Evolutionary conservation across 352 stramenopile genomes (phyloP), one percentile per base, ranked within the genome.

Genomic region (Phytophthora ohioensis): DNA sequence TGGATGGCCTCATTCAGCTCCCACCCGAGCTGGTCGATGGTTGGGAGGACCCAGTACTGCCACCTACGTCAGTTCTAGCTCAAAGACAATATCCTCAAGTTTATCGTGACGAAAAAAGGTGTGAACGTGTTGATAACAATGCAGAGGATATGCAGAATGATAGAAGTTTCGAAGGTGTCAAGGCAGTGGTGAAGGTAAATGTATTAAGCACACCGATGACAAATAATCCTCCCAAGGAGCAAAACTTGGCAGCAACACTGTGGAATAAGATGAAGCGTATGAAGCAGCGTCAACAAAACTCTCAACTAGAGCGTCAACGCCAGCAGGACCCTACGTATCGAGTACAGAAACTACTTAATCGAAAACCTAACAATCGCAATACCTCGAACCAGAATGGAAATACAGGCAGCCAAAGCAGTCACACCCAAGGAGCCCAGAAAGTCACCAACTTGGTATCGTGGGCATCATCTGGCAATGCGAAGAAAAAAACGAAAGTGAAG

Each of bases 201-300:
- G 36, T 17, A 47, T 17, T 30, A 15, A 49, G 2, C 39, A 3
- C 5, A 31, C 35, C 15, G 45, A 7, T 15, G 47, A 35, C n/a
- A 2, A n/a, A 36, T 1, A 49, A 17, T 35, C 51, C 57, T 52
- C 21, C 42, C 3, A 78, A 76, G 5, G 71, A 80, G 4, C 47
- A 64, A 12, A 84, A 74, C 36, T 59, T 88, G 8, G 81, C 84
- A 6, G 75, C 75, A 4, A 73, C 71, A 5, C 60, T 93, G 3
- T 93, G 85, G 84, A 88, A 84, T 48, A 87, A 86, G 36, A 93
- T 93, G 86, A 75, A 76, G 12, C 80, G 82, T 41, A 72, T 67
- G 15, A 84, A 83, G 17, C 73, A 88, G 17, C 78, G 80, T 32
- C 80, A 84, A 48, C 70, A 81, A 45, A 45, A 76, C n/a, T 52